Conservation (phyloP, 305 asterid species). For the Plantago coronopus region DNA sequence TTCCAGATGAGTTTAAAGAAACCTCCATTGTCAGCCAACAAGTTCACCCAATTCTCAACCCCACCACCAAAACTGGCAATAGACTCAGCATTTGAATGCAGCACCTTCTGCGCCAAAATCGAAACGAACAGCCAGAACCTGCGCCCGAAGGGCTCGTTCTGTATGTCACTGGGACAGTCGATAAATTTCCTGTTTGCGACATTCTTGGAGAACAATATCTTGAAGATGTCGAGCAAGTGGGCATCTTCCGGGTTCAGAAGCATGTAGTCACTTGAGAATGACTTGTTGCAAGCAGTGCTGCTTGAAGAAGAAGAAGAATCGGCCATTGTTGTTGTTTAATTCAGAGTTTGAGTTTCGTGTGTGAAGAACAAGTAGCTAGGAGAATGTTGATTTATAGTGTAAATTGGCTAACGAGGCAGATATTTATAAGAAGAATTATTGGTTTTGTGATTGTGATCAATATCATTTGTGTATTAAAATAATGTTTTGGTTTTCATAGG, state of each 20-base stretch:
- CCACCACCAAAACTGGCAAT: slow-evolving; percentile 34
- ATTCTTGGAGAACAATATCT: slow-evolving; percentile 34
- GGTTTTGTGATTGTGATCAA: too few relatives aligned
- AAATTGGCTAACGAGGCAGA: not conserved
- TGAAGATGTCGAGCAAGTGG: slow-evolving; percentile 24
- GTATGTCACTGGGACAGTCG: slow-evolving; percentile 31
- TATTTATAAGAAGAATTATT: not conserved
- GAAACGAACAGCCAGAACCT: slow-evolving; percentile 46
- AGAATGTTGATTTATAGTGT: not conserved
- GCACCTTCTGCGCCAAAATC: slow-evolving; percentile 30
- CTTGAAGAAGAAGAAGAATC: not conserved
- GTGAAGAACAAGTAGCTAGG: not conserved
- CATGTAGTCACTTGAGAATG: slow-evolving; percentile 42
- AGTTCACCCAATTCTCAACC: slow-evolving; percentile 50
- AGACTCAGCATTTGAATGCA: slow-evolving; percentile 28
- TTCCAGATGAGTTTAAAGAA: slow-evolving; percentile 30
- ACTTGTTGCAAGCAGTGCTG: slow-evolving; percentile 36
- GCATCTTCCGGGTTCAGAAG: slow-evolving; percentile 40
- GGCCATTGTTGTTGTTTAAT: not conserved
- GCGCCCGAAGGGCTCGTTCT: slow-evolving; percentile 32
- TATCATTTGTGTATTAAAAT: not conserved
- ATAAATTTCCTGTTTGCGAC: slow-evolving; percentile 31
- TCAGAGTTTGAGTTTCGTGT: not conserved
- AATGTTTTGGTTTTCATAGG: not conserved
- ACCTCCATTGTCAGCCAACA: slow-evolving; percentile 40